phyloP scores from a whole-genome alignment of 1,284 basidiomycete species.

The Flammula alnicola region DNA sequence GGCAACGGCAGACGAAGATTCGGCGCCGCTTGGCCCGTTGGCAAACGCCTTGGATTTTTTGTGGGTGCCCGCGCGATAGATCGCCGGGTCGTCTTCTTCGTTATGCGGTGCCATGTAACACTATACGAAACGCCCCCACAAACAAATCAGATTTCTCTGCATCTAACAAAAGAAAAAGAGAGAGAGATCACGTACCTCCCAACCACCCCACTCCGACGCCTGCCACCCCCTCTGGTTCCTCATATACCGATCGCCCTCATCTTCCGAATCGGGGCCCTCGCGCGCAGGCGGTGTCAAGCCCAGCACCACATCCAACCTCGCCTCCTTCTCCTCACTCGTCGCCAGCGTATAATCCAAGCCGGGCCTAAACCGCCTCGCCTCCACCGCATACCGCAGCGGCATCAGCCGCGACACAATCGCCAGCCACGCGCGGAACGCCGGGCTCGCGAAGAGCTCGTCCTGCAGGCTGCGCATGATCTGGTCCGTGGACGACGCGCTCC shows the following conservation, averaged over 20 bases:
- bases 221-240: slow-evolving; percentile 61
- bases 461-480: slow-evolving; percentile 69
- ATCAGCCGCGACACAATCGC: slow-evolving; percentile 80
- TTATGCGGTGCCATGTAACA: slow-evolving; percentile 96
- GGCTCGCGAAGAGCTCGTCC: slow-evolving; percentile 77
- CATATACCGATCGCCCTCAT: slow-evolving; percentile 29
- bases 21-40: slow-evolving; percentile 10
- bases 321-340: slow-evolving; percentile 83
- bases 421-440: slow-evolving; percentile 92
- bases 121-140: slow-evolving; percentile 43
- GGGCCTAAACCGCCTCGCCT: slow-evolving; percentile 89
- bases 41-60: slow-evolving; percentile 42
- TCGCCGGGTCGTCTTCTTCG: slow-evolving; percentile 92
- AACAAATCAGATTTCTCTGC: slow-evolving; percentile 2
- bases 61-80: slow-evolving; percentile 77
- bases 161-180: slow-evolving; percentile 10
- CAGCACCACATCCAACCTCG: slow-evolving; percentile 87
- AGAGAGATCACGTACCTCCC: slow-evolving; percentile 69
- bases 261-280: slow-evolving; percentile 32
- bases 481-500: slow-evolving; percentile 55
- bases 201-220: slow-evolving; percentile 86
- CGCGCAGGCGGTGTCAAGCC: slow-evolving; percentile 82
- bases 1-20: slow-evolving; percentile 9
- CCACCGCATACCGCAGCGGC: slow-evolving; percentile 73
- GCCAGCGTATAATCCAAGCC: slow-evolving; percentile 97